Percentiles rank a stretch among this genome's conserved stretches.
phyloP scores from a whole-genome alignment of 179 eudicot genomes.

The Monotropa hypopitys region DNA sequence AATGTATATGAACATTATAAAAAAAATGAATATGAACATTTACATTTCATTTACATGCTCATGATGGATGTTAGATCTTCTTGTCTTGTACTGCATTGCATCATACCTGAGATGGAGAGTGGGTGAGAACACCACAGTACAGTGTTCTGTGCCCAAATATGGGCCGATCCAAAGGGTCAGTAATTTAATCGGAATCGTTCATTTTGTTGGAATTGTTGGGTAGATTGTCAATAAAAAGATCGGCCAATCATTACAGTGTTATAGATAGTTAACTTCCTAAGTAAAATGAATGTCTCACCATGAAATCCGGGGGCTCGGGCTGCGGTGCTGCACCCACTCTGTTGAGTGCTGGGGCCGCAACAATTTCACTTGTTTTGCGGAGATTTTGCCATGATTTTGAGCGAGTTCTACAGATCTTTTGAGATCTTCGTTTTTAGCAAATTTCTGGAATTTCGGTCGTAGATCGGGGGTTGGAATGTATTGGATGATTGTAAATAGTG shows the following conservation, averaged over 20 bases:
- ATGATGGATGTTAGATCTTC: neutral
- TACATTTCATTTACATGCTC: neutral
- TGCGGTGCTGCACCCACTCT: neutral
- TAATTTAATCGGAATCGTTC: neutral
- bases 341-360: neutral
- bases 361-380: neutral
- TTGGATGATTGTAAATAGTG: neutral
- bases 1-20: neutral
- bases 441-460: neutral
- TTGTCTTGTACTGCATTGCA: neutral
- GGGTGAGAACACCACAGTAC: neutral
- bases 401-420: neutral
- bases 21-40: too few species aligned
- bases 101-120: neutral
- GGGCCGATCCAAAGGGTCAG: neutral
- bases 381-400: neutral
- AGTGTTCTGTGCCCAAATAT: neutral
- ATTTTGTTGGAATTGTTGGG: neutral
- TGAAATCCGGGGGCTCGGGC: neutral
- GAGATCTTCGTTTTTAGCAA: neutral
- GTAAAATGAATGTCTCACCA: neutral
- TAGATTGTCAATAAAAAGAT: neutral
- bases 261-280: neutral
- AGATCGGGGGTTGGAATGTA: neutral
- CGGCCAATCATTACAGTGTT: neutral